phyloP scores from a whole-genome alignment of 192 early-diverging fungal genomes.

The Backusella liffmaniae region DNA sequence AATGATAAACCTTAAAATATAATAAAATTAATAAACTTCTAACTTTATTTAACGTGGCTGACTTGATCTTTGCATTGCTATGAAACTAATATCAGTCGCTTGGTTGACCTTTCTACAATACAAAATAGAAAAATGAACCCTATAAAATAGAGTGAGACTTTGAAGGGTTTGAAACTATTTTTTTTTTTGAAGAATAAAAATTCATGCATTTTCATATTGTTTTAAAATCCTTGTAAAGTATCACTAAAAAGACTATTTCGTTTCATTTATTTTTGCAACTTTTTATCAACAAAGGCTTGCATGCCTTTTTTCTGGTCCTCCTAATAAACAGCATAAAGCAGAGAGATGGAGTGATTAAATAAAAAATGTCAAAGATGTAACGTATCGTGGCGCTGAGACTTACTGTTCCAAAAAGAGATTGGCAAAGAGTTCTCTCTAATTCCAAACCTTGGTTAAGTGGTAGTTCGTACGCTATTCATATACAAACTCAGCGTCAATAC shows the following conservation, averaged over 20 bases:
- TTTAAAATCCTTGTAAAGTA: neutral
- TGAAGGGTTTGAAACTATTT: neutral
- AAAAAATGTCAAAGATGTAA: neutral
- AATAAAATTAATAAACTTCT: neutral
- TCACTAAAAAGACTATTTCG: neutral
- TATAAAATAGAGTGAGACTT: constrained; percentile 32
- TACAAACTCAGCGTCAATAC: neutral
- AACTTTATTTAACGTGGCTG: neutral
- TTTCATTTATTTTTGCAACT: constrained; percentile 53
- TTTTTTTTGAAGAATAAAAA: neutral
- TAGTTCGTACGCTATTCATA: constrained; percentile 75
- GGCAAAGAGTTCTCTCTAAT: constrained; percentile 93
- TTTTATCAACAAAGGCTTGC: constrained; percentile 89
- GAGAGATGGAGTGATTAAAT: neutral
- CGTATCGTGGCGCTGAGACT: constrained; percentile 9
- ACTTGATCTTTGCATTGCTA: constrained; percentile 59
- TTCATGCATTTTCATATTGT: neutral
- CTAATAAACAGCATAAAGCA: constrained; percentile 19
- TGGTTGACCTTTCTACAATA: neutral
- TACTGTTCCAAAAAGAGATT: constrained; percentile 83
- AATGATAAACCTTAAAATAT: neutral
- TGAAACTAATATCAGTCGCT: constrained; percentile 48
- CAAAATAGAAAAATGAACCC: constrained; percentile 45
- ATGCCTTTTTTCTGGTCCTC: constrained; percentile 96
- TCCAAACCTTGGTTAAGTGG: constrained; percentile 76